Evolutionary conservation across 768 basidiomycete genomes (phyloP), one percentile per base, ranked within the genome.

Genomic region (Panus rudis): DNA sequence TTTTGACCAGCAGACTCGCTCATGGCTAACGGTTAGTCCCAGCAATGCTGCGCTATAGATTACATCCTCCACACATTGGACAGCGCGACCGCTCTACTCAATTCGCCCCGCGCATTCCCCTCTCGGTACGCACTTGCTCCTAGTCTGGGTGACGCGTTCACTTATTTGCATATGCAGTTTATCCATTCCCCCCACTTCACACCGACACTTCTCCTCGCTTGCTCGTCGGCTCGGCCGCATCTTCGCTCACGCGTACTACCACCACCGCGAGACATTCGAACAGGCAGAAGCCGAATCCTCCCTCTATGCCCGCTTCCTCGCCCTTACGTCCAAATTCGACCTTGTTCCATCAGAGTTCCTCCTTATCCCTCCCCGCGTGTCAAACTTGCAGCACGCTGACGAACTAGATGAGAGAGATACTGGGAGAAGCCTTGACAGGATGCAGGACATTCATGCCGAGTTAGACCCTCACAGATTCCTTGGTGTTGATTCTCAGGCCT

Each of bases 31-130:
- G 5, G 11, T 31, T 6, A 21, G 31, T 19, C 46, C 39, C 47
- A 88, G 82, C 88, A 92, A 77, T 99, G 94, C 63, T 93, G 89
- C 60, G 94, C 94, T 3, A 94, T 97, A 32, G 93, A 97, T 69
- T 98, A 98, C 65, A 92, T 90, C 46, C 67, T 85, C 10, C 92
- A 90, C 63, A 96, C 92, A 0, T 71, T 96, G 6, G 94, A 98
- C 63, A 92, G 88, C 52, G 91, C 92, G 3, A 93, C 89, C 0
- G 88, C 92, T 1, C 71, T 96, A 33, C 70, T 98, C 26, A 96
- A 92, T 63, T 92, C 91, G 1, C 81, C 91, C 6, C 73, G 87
- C 38, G 84, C 88, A 6, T 99, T 99, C 57, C 92, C 92, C 12
- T 94, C 91, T 13, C 73, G 92, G 90, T 91, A 53, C 40, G 33